phyloP scores from a whole-genome alignment of 768 basidiomycete genomes.

The Sporobolomyces phaffii region DNA sequence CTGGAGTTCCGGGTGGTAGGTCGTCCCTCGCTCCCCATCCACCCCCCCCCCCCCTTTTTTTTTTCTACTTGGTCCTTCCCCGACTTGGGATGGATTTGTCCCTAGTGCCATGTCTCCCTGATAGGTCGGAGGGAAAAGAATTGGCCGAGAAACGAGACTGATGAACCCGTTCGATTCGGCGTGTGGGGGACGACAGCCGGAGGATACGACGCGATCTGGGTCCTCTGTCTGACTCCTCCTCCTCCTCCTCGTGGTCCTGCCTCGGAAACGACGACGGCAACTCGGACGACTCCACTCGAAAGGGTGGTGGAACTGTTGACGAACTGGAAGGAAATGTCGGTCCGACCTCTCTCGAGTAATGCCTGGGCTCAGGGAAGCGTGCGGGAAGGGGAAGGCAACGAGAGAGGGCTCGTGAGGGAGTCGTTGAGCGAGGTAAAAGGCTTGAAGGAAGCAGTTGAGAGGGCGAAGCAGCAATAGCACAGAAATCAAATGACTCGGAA shows the following conservation, averaged over 20 bases:
- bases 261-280: slow-evolving; percentile 40
- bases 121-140: no score
- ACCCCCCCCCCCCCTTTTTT: no score
- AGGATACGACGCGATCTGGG: slow-evolving; percentile 94
- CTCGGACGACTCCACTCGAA: slow-evolving; percentile 47
- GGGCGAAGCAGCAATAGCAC: background rate
- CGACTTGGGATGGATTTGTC: no score
- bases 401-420: slow-evolving; percentile 24
- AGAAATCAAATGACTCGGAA: no score
- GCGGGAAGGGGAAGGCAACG: background rate
- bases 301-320: slow-evolving; percentile 46
- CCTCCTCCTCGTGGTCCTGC: no score
- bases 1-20: slow-evolving; percentile 95
- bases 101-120: no score
- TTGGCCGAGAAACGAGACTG: no score
- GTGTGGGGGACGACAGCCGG: slow-evolving; percentile 64
- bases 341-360: slow-evolving; percentile 45
- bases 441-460: slow-evolving; percentile 15
- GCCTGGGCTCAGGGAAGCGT: slow-evolving; percentile 44
- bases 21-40: slow-evolving; percentile 40
- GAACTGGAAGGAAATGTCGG: slow-evolving; percentile 47
- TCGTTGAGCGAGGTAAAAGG: slow-evolving; percentile 21
- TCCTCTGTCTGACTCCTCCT: slow-evolving; percentile 64
- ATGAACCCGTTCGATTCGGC: no score
- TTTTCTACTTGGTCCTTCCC: no score